These are phyloP conservation scores for Capsicum rhomboideum DNA, from an alignment of 257 asterid species.

Conservation along the genomic window DNA sequence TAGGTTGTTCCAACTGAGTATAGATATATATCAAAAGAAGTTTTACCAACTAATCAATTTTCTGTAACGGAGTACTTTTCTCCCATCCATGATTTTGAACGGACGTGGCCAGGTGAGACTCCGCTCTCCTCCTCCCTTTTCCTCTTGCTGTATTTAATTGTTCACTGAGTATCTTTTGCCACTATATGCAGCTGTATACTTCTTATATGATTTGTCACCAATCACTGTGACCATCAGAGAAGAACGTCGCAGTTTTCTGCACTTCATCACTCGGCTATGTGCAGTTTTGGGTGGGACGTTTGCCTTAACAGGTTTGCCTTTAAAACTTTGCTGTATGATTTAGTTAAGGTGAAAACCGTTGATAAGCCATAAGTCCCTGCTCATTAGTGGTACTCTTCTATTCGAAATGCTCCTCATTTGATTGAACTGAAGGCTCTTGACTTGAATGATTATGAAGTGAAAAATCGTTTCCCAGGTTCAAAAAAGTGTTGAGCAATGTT, in stretches of 20 bases:
- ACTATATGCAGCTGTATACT: conserved; percentile 69
- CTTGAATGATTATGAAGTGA: neutral
- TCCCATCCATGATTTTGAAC: conserved; percentile 59
- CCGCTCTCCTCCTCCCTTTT: neutral
- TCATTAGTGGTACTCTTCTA: neutral
- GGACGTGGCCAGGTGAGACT: conserved; percentile 84
- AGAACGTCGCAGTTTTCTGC: conserved; percentile 97
- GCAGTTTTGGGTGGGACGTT: conserved; percentile 98
- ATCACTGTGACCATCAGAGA: conserved; percentile 93
- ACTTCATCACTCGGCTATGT: conserved; percentile 92
- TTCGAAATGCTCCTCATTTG: neutral
- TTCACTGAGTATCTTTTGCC: neutral
- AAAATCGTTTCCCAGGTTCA: neutral
- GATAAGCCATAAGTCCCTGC: neutral
- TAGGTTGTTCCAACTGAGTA: conserved; percentile 97
- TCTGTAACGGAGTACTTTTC: conserved; percentile 93
- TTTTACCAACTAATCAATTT: conserved; percentile 84
- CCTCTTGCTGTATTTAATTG: neutral
- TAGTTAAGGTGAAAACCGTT: neutral
- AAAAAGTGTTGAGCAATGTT: neutral
- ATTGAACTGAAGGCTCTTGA: neutral
- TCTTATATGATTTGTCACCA: conserved; percentile 92
- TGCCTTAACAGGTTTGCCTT: conserved; percentile 77
- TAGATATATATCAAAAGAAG: conserved; percentile 69
- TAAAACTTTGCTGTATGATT: neutral